Percentiles rank a stretch among this genome's conserved stretches.
phyloP scores from a whole-genome alignment of 768 basidiomycete species.

The Pleurotus cornucopiae region DNA sequence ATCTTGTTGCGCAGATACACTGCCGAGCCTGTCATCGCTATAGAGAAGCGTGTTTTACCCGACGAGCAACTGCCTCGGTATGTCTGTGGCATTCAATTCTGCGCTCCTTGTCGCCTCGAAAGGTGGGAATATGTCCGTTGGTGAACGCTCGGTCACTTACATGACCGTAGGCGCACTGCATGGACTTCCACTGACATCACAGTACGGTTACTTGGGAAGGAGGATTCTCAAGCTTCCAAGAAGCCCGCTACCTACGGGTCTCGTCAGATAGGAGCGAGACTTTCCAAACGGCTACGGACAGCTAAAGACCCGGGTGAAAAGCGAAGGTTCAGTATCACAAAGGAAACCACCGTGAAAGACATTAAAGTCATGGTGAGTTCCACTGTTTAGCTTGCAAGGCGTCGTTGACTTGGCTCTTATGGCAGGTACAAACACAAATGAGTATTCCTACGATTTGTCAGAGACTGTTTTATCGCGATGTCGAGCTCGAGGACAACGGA shows the following conservation, averaged over 20 bases:
- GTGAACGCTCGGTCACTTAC: constrained; percentile 4
- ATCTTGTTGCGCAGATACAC: constrained; percentile 41
- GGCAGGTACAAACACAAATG: constrained; percentile 59
- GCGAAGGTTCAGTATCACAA: constrained; percentile 52
- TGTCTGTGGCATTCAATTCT: constrained; percentile 49
- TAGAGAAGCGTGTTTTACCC: constrained; percentile 32
- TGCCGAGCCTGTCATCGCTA: constrained; percentile 47
- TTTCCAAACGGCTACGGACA: constrained; percentile 69
- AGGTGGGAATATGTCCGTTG: constrained; percentile 32
- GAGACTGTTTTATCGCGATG: constrained; percentile 55
- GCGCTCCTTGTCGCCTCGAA: constrained; percentile 54
- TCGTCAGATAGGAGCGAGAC: constrained; percentile 36
- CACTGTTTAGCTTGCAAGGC: too few relatives aligned
- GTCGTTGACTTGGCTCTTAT: too few relatives aligned
- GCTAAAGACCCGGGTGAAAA: constrained; percentile 46
- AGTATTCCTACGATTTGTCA: constrained; percentile 76
- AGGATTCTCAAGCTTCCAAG: constrained; percentile 2
- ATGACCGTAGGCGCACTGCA: constrained; percentile 39
- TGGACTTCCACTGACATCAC: constrained; percentile 62
- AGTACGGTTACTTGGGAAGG: constrained; percentile 36
- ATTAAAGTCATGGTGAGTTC: constrained; percentile 65
- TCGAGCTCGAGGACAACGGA: constrained; percentile 62
- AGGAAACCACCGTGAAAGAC: constrained; percentile 70
- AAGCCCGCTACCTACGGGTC: background rate
- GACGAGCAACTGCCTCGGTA: constrained; percentile 30